Base-by-base conservation (phyloP, 768 basidiomycete species). In the Tylopilus intermedius region DNA sequence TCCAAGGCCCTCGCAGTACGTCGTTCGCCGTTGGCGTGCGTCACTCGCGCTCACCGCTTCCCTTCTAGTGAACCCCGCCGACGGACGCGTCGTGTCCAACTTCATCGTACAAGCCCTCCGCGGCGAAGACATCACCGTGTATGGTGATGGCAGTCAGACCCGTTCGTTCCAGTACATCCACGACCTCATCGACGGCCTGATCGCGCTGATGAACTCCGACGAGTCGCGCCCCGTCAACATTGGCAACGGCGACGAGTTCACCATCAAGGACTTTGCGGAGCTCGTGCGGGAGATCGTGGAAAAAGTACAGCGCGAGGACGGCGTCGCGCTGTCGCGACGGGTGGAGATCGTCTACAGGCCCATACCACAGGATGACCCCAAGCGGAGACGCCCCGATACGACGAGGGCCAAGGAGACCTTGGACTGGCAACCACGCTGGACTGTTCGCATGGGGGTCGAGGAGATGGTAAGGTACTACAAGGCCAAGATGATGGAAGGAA, bases 141-240 rank as follows among this genome's bases (percentile, higher is more conserved):
- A 94, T 67, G 92, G 94, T 47, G 93, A 97, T 66, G 93, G 93
- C 59, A 82, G 73, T 41, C 93, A 95, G 75, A 94, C 93, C 21
- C 88, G 93, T 54, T 95, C 94, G 11, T 94, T 95, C 83, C 94
- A 95, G 74, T 99, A 95, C 73, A 86, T 99, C 54, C 96, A 99
- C 75, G 96, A 99, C 70, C 83, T 99, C 58, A 78, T 95, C 65
- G 94, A 97, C 66, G 96, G 95, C 40, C 74, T 94, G 51, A 94
- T 94, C 67, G 81, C 84, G 21, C 78, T 94, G 60, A 99, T 99
- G 96, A 96, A 94, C 77, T 93, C 93, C 15, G 74, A 82, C 65
- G 93, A 96, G 73, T 79, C 88, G 49, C 87, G 91, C 32, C 96
- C 96, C 2, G 91, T 95, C 70, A 99, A 99, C 80, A 85, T 99